Percentiles rank a stretch among this genome's conserved stretches.
Evolutionary conservation across 202 grass and related monocot genomes (phyloP).

Genomic region (Alloteropsis angusta): DNA sequence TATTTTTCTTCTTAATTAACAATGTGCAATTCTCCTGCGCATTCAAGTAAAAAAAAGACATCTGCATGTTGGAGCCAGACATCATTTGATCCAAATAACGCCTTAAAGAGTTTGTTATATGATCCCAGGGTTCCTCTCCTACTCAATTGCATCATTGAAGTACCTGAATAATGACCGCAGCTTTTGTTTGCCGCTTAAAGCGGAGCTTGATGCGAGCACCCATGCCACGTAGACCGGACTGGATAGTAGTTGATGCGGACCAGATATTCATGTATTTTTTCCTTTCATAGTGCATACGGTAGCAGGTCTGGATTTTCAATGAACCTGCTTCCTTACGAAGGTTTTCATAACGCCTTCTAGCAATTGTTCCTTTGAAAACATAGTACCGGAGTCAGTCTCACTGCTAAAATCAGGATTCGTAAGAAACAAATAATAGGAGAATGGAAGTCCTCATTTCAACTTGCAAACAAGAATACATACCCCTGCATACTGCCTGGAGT

Average conservation of each 20-base stretch:
- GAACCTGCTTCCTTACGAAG: constrained; percentile 62
- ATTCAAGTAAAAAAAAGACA: neutral
- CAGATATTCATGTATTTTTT: constrained; percentile 39
- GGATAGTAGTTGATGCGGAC: constrained; percentile 51
- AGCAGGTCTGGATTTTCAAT: constrained; percentile 57
- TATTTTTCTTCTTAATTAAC: neutral
- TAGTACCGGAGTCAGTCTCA: constrained; percentile 21
- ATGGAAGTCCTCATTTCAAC: neutral
- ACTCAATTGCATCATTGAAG: neutral
- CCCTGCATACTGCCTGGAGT: constrained; percentile 75
- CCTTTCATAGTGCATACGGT: constrained; percentile 62
- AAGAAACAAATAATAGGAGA: neutral
- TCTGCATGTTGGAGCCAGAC: neutral
- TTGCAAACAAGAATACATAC: constrained; percentile 33
- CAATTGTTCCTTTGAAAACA: constrained; percentile 58
- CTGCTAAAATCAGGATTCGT: constrained; percentile 7
- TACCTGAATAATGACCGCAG: constrained; percentile 91
- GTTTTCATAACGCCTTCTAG: constrained; percentile 61
- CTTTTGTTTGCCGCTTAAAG: constrained; percentile 52
- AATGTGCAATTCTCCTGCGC: neutral
- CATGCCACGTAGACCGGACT: constrained; percentile 78
- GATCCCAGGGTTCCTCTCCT: neutral
- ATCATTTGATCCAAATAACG: neutral
- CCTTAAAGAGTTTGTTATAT: neutral
- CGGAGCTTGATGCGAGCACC: constrained; percentile 50